phyloP scores from a whole-genome alignment of 2,329 filamentous ascomycete genomes.

The Scortechinia acanthostroma region DNA sequence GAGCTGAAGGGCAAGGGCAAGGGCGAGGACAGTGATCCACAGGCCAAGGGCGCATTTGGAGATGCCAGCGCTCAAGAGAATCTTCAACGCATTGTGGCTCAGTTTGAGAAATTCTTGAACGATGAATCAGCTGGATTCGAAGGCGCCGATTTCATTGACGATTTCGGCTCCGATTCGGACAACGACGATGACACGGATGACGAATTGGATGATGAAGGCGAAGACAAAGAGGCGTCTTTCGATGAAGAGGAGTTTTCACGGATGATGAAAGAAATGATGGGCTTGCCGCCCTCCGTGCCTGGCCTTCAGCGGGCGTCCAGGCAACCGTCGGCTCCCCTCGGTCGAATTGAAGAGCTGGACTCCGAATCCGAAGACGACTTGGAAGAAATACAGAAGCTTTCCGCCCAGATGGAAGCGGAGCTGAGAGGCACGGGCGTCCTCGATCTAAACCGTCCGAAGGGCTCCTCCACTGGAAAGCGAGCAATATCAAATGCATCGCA shows the following conservation, averaged over 20 bases:
- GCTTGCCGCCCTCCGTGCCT: slow-evolving; percentile 13
- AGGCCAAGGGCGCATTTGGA: background rate
- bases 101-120: slow-evolving; percentile 88
- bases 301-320: too few species aligned
- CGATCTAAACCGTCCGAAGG: background rate
- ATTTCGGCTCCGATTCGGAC: slow-evolving; percentile 15
- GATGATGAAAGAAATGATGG: slow-evolving; percentile 82
- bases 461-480: background rate
- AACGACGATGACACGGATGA: background rate
- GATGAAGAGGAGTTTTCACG: slow-evolving; percentile 77
- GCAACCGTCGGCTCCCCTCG: background rate
- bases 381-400: background rate
- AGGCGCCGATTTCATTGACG: slow-evolving; percentile 60
- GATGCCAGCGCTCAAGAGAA: slow-evolving; percentile 55
- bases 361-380: background rate
- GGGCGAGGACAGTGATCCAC: background rate
- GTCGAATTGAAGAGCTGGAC: background rate
- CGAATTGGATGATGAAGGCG: slow-evolving; percentile 46
- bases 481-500: background rate
- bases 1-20: slow-evolving; percentile 53
- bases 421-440: background rate
- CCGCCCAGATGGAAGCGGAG: background rate
- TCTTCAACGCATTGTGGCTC: slow-evolving; percentile 80
- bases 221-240: slow-evolving; percentile 72
- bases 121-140: slow-evolving; percentile 77